phyloP scores from a whole-genome alignment of 257 asterid species.

The Orobanche coerulescens region DNA sequence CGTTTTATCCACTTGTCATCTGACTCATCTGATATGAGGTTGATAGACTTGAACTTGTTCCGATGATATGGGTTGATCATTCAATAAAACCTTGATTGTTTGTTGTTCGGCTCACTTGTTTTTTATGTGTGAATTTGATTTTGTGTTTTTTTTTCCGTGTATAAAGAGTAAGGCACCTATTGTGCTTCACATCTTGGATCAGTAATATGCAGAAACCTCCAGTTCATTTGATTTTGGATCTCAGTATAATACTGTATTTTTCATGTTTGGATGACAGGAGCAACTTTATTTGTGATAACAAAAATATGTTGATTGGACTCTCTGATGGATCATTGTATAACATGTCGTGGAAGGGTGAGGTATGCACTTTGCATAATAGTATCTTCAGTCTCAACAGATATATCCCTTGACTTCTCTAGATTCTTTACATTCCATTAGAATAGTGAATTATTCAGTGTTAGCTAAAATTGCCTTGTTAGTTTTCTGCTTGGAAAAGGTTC shows the following conservation, averaged over 20 bases:
- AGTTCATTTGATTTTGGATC: constrained; percentile 8
- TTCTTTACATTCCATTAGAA: constrained; percentile 4
- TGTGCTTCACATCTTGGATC: constrained; percentile 4
- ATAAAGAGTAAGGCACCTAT: constrained; percentile 6
- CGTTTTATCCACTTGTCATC: constrained; percentile 8
- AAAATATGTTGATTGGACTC: constrained; percentile 81
- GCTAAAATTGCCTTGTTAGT: constrained; percentile 4
- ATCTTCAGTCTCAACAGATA: background rate
- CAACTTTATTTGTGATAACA: constrained; percentile 91
- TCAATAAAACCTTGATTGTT: constrained; percentile 11
- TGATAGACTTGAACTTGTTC: background rate
- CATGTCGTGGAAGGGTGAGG: constrained; percentile 99
- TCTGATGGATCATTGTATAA: constrained; percentile 94
- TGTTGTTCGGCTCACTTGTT: constrained; percentile 10
- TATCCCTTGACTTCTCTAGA: constrained; percentile 4
- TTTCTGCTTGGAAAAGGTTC: background rate
- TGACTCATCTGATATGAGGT: constrained; percentile 16
- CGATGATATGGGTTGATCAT: constrained; percentile 14
- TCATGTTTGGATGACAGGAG: constrained; percentile 60
- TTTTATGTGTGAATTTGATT: constrained; percentile 1
- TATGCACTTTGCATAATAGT: constrained; percentile 34
- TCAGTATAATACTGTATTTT: constrained; percentile 10
- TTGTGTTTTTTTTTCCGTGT: constrained; percentile 13
- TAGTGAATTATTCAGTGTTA: constrained; percentile 6
- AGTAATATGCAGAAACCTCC: constrained; percentile 5